phyloP scores from a whole-genome alignment of 495 filamentous ascomycete species.

The Penicillium soppii region DNA sequence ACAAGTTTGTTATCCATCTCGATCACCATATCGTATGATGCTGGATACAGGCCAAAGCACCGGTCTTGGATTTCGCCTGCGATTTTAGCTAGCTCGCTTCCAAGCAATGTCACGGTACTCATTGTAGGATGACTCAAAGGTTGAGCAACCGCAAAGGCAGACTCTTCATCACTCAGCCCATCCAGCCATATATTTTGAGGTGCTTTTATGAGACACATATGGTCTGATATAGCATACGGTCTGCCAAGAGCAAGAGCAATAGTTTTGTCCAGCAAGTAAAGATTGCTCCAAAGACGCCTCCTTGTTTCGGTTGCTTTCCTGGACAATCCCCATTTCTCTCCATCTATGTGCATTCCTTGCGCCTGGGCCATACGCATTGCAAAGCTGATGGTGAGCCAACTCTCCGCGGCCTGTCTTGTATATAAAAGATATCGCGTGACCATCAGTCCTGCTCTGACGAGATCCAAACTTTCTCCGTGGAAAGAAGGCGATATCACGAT shows the following conservation, averaged over 20 bases:
- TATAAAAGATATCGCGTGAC: conserved; percentile 17
- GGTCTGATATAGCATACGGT: conserved; percentile 17
- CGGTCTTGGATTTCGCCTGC: conserved; percentile 18
- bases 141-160: not conserved
- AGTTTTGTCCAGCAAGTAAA: conserved; percentile 16
- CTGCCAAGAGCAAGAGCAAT: conserved; percentile 18
- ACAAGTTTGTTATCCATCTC: conserved; percentile 17
- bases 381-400: conserved; percentile 17
- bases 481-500: conserved; percentile 19
- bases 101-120: conserved; percentile 8
- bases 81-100: conserved; percentile 12
- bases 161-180: conserved; percentile 13
- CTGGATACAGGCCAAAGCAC: conserved; percentile 17
- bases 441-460: conserved; percentile 17
- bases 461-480: conserved; percentile 17
- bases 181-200: conserved; percentile 16
- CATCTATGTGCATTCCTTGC: conserved; percentile 19
- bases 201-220: conserved; percentile 17
- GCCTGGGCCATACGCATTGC: conserved; percentile 19
- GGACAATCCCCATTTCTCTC: conserved; percentile 17
- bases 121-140: conserved; percentile 7
- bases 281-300: conserved; percentile 13
- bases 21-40: conserved; percentile 13
- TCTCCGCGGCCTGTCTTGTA: conserved; percentile 14
- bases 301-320: conserved; percentile 12